Base-by-base conservation (phyloP, 176 grass and related monocot species). In the Carex parvula region DNA sequence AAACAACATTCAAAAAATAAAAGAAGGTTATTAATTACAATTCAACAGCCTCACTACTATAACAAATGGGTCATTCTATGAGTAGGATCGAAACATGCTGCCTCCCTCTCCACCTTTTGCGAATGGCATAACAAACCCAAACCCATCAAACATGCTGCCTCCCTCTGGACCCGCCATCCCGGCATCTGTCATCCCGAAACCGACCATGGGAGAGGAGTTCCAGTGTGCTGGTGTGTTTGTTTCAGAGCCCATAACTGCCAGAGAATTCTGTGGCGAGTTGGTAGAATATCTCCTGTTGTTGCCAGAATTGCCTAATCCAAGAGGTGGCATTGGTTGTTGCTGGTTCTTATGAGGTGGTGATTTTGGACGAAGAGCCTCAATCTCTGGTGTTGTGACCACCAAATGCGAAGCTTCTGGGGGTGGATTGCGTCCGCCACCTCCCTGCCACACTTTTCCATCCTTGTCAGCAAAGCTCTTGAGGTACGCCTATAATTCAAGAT, bases 381-480 rank as follows among this genome's bases (percentile, higher is more conserved):
- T 98, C 83, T 98, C 96, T 0, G 91, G 88, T 16, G 96, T 98
- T 18, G 96, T 98, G 88, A 92, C 60, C 5, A 95, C 91, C 11
- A 98, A 92, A 61, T 98, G 96, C 3, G 93, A 86, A 50, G 96
- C 92, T 56, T 94, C 96, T 50, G 92, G 91, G 22, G 96, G 93
- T 82, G 96, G 96, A 83, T 98, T 98, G 24, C 96, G 88, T 0
- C 96, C 96, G 3, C 91, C 91, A 2, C 92, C 95, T 65, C 92
- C 96, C 74, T 93, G 91, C 96, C 96, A 95, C 55, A 95, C 93
- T 84, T 92, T 98, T 53, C 92, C 96, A 83, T 98, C 92, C 65
- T 85, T 90, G 61, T 90, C 96, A 2, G 55, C 41, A 32, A 98
- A 98, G 68, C 56, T 95, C 75, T 87, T 87, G 42, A 87, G 79